phyloP scores from a whole-genome alignment of 331 rosid genomes.

The Malus hybrid region DNA sequence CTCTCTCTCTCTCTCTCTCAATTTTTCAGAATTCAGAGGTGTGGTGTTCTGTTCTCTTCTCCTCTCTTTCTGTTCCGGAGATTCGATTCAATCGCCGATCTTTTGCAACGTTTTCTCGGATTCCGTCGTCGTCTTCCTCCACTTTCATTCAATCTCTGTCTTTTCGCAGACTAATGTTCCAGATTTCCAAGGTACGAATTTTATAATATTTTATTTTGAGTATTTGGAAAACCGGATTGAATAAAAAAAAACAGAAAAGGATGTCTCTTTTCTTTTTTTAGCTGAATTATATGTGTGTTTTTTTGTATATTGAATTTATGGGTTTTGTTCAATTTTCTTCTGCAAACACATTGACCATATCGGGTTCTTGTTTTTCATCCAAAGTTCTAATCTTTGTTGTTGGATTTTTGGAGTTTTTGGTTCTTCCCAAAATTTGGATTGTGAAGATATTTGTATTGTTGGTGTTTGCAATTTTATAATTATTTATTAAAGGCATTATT shows the following conservation, averaged over 20 bases:
- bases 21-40: conserved; percentile 12
- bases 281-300: not conserved
- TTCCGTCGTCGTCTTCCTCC: conserved; percentile 43
- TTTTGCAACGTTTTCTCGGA: conserved; percentile 42
- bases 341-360: conserved; percentile 13
- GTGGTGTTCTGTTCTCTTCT: conserved; percentile 3
- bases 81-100: conserved; percentile 70
- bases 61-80: conserved; percentile 20
- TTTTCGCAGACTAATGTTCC: conserved; percentile 58
- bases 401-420: not conserved
- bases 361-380: not conserved
- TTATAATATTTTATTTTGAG: not conserved
- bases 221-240: conserved; percentile 1
- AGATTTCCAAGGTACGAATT: conserved; percentile 59
- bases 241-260: not conserved
- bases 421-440: not conserved
- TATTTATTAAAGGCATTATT: not conserved
- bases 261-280: not conserved
- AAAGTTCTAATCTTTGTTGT: not conserved
- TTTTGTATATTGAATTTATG: not conserved
- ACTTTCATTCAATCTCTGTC: conserved; percentile 38
- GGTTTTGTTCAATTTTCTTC: conserved; percentile 2
- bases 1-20: conserved; percentile 36
- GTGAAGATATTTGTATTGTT: not conserved
- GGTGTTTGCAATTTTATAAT: too few species aligned